Conservation (phyloP, 768 basidiomycete species). For the Gloeostereum incarnatum region DNA sequence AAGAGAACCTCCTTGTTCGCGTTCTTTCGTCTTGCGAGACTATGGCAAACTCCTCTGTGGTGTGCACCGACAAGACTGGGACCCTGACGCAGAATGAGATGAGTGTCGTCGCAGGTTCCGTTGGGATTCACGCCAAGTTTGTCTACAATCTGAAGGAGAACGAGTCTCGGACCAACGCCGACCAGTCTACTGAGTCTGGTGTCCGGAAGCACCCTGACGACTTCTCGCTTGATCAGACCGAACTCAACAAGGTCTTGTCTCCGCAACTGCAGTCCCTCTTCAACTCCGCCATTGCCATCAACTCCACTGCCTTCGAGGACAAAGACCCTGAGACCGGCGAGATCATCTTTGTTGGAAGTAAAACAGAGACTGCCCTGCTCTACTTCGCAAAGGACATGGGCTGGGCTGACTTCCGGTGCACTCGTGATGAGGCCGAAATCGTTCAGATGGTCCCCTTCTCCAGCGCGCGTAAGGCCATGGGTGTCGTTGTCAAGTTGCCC, state of each 20-base stretch:
- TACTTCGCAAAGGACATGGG: constrained; percentile 73
- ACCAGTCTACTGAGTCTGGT: constrained; percentile 29
- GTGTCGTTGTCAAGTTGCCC: constrained; percentile 63
- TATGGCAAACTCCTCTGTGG: constrained; percentile 95
- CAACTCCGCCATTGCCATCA: constrained; percentile 82
- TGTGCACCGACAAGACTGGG: constrained; percentile 95
- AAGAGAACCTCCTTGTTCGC: constrained; percentile 90
- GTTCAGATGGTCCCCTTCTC: constrained; percentile 92
- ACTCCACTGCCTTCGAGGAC: constrained; percentile 94
- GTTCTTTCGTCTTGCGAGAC: constrained; percentile 96
- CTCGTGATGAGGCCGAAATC: constrained; percentile 50
- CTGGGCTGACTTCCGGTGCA: constrained; percentile 66
- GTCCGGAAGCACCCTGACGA: constrained; percentile 49
- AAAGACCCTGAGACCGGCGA: constrained; percentile 49
- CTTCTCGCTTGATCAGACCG: constrained; percentile 77
- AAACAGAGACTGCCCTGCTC: constrained; percentile 91
- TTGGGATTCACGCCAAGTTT: constrained; percentile 93
- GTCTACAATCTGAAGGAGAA: constrained; percentile 73
- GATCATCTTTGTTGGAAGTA: constrained; percentile 73
- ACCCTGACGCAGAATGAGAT: constrained; percentile 94
- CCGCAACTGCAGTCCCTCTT: constrained; percentile 55
- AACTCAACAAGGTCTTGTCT: constrained; percentile 57
- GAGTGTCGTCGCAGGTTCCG: constrained; percentile 92
- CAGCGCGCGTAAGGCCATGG: constrained; percentile 92
- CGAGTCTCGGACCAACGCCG: constrained; percentile 59